A percentile compares a stretch with the other conserved stretches of the same genome.
phyloP scores from a whole-genome alignment of 2,329 filamentous ascomycete species.

The Monilinia polystroma region DNA sequence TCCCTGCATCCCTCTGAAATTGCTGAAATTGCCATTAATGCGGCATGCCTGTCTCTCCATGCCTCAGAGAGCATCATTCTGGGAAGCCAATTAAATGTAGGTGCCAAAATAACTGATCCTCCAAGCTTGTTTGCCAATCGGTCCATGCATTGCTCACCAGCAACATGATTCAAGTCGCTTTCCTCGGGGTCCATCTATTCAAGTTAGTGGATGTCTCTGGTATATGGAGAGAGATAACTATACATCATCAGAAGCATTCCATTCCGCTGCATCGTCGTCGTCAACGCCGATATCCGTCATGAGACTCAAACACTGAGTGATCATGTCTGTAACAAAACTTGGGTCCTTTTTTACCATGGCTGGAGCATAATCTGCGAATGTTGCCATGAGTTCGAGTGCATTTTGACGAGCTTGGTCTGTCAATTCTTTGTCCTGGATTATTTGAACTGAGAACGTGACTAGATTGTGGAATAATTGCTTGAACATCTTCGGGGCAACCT shows the following conservation, averaged over 20 bases:
- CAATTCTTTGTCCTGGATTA: conserved; percentile 94
- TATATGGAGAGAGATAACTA: neutral
- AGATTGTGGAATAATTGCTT: conserved; percentile 89
- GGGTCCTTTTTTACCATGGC: conserved; percentile 92
- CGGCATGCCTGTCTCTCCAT: conserved; percentile 94
- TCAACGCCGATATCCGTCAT: conserved; percentile 97
- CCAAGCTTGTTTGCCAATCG: conserved; percentile 95
- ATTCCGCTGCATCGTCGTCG: conserved; percentile 91
- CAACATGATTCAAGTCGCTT: conserved; percentile 95
- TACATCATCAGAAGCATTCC: conserved; percentile 89
- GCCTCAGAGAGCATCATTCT: conserved; percentile 95
- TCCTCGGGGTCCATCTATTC: conserved; percentile 84
- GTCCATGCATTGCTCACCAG: conserved; percentile 98
- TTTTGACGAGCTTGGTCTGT: conserved; percentile 90
- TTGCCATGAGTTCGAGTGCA: conserved; percentile 94
- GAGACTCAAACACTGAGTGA: conserved; percentile 93
- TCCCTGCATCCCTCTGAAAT: conserved; percentile 97
- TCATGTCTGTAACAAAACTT: conserved; percentile 94
- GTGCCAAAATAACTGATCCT: conserved; percentile 85
- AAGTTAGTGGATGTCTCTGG: conserved; percentile 37
- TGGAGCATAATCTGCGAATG: conserved; percentile 92
- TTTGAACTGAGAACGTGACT: conserved; percentile 87
- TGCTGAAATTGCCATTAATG: conserved; percentile 97
- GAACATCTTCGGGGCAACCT: conserved; percentile 97
- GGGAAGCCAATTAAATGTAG: conserved; percentile 95